Conservation (phyloP, 2,329 filamentous ascomycete species). For the Diaporthe citri region DNA sequence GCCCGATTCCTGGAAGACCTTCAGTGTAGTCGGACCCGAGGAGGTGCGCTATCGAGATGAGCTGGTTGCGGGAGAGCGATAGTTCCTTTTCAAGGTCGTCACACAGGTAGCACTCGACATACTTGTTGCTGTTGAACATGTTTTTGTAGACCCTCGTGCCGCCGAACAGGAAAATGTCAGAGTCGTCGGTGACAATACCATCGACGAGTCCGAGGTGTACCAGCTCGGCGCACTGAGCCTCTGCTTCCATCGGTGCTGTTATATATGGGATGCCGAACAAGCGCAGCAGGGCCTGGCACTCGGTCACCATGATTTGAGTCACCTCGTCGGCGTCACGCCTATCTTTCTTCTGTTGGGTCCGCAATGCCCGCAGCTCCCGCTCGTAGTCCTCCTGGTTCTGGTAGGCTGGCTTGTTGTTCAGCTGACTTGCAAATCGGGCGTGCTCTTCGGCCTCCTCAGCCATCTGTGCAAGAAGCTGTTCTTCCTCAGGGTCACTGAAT, state of each 20-base stretch:
- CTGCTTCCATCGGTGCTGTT: conserved; percentile 98
- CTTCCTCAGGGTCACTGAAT: conserved; percentile 90
- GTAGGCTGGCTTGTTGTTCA: conserved; percentile 80
- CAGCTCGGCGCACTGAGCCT: conserved; percentile 95
- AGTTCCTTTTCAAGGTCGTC: conserved; percentile 90
- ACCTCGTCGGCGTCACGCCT: conserved; percentile 96
- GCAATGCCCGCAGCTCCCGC: conserved; percentile 85
- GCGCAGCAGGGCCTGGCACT: conserved; percentile 90
- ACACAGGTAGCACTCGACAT: conserved; percentile 93
- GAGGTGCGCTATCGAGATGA: conserved; percentile 91
- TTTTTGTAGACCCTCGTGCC: conserved; percentile 98
- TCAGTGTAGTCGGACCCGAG: conserved; percentile 96
- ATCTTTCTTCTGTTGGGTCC: conserved; percentile 96
- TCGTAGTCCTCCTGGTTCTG: conserved; percentile 87
- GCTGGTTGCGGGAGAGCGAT: conserved; percentile 84
- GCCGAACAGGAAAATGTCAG: conserved; percentile 95
- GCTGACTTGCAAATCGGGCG: conserved; percentile 87
- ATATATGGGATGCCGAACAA: conserved; percentile 97
- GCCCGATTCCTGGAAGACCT: conserved; percentile 89
- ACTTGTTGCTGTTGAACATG: conserved; percentile 99
- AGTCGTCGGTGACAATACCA: conserved; percentile 97
- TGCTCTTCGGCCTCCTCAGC: conserved; percentile 94
- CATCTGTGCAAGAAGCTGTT: conserved; percentile 87
- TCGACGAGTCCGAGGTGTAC: conserved; percentile 90
- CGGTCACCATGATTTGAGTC: conserved; percentile 93